phyloP scores from a whole-genome alignment of 345 rosid genomes.

The Trapa bicornis region DNA sequence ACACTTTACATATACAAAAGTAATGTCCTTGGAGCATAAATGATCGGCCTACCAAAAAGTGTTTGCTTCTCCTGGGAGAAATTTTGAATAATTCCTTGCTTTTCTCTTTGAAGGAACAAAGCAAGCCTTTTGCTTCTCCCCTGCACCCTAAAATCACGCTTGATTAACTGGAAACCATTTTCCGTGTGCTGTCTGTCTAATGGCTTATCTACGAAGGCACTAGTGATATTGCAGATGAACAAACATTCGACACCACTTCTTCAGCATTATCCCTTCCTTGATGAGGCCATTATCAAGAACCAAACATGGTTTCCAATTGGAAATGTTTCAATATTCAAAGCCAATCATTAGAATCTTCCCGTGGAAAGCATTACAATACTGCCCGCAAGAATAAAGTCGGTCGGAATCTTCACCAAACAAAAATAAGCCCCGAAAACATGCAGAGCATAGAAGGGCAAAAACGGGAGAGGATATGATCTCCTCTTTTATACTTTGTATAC shows the following conservation, averaged over 20 bases:
- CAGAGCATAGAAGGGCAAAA: not conserved
- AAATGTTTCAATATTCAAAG: constrained; percentile 8
- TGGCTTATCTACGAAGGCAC: no score
- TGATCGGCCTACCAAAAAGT: no score
- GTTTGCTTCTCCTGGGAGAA: not conserved
- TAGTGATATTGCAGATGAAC: no score
- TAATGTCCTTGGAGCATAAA: not conserved
- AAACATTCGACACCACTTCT: no score
- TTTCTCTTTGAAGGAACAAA: not conserved
- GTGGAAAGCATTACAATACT: constrained; percentile 1
- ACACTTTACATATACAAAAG: constrained; percentile 1
- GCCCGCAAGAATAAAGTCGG: constrained; percentile 7
- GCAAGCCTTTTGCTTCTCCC: not conserved
- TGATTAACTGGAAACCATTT: no score
- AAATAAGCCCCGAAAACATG: constrained; percentile 5
- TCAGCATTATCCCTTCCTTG: no score
- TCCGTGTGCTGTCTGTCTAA: no score
- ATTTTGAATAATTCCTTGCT: not conserved
- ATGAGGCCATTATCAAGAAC: not conserved
- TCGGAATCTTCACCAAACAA: not conserved
- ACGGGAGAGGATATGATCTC: not conserved
- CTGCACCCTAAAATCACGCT: not conserved
- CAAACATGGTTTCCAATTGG: not conserved
- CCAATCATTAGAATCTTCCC: constrained; percentile 7
- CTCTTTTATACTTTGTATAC: no score